Base-by-base conservation (phyloP, 1,284 basidiomycete genomes). In the Sanghuangporus baumii region DNA sequence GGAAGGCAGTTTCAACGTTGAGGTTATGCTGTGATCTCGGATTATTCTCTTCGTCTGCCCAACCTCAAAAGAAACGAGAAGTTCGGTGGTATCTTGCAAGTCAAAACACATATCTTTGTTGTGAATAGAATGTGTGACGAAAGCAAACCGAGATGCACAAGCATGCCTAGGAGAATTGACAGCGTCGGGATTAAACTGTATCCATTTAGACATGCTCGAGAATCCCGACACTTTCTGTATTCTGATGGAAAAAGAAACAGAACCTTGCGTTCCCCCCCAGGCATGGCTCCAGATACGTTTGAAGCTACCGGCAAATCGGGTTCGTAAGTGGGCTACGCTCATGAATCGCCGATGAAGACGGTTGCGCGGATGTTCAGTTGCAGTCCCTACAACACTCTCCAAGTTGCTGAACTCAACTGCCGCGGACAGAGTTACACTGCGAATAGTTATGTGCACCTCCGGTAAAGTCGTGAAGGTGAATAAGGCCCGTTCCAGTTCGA, bases 241-340 rank as follows among this genome's bases (percentile, higher is more conserved):
- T 43, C 75, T 79, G 36, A 91, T 71, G 46, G 78, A 75, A 55
- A 88, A 70, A 2, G 77, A 78, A 1, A 80, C 80, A 18, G 76
- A 78, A 31, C 84, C 87, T 62, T 80, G 80, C 48, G 82, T 85
- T 55, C 78, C 79, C 23, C 85, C 87, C 77, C 87, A 82, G 34
- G 87, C 88, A 57, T 83, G 78, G 62, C 88, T 84, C 78, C 88
- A 81, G 46, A 87, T 84, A 62, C 87, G 77, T 14, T 75, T 78
- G 55, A 88, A 75, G 66, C 87, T 85, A 58, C 78, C 80, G 51
- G 78, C 78, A 59, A 90, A 71, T 46, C 85, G 79, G 20, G 78
- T 80, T 68, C 81, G 85, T 85, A 84, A 87, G 16, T 82, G 80
- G 1, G 80, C 78, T 71, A 87, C 79, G 66, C 83, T 79, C 64